Evolutionary conservation across 164 flowering plant species (phyloP), one percentile per base, ranked within the genome.

Genomic region (Aristolochia fimbriata): DNA sequence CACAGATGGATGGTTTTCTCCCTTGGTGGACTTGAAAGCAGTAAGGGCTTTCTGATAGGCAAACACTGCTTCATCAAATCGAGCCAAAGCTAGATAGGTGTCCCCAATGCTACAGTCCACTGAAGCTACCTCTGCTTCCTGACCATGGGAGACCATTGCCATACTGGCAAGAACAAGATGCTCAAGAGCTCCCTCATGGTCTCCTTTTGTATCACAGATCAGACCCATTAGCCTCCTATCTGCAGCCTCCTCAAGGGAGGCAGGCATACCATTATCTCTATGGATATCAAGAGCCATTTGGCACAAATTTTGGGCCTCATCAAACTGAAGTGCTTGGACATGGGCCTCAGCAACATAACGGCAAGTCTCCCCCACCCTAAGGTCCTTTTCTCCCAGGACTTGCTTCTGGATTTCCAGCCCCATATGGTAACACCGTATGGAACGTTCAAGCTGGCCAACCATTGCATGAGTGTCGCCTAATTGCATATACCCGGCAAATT

Each of bases 151-250:
- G 37, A 76, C 85, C 91, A 87, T 85, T 30, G 97, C 87, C 97
- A 85, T 81, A 77, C 97, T 84, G 55, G 97, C 95, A 53, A 90
- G 69, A 54, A 90, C 93, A 43, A 91, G 83, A 75, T 93, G 97
- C 80, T 93, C 99, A 53, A 93, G 89, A 57, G 99, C 97, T 51
- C 82, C 77, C 67, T 93, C 97, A 71, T 90, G 83, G 61, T 93
- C 84, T 25, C 97, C 97, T 72, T 81, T 90, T 21, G 86, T 77
- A 62, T 93, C 99, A 66, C 88, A 88, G 53, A 93, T 86, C 57
- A 93, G 84, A 64, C 95, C 99, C 97, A 93, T 93, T 6, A 93
- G 89, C 72, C 97, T 80, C 70, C 99, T 72, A 65, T 93, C 99
- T 2, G 92, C 95, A 1, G 96, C 93, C 70, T 93, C 99, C 69